phyloP scores from a whole-genome alignment of 495 filamentous ascomycete genomes.

The Neohortaea acidophila region DNA sequence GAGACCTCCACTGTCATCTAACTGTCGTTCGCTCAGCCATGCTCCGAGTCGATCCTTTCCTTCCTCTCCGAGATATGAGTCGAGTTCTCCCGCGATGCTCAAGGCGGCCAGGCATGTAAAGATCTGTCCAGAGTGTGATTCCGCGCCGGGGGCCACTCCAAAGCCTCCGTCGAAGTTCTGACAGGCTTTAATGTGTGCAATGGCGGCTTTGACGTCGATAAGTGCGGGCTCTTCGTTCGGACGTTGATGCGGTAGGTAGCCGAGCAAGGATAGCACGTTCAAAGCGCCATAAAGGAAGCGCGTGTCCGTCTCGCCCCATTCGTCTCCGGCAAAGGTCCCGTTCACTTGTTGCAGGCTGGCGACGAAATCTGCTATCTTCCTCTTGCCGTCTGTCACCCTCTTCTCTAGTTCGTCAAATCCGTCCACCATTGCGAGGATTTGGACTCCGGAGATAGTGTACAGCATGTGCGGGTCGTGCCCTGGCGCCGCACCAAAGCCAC shows the following conservation, averaged over 20 bases:
- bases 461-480: slow-evolving; percentile 92
- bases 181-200: slow-evolving; percentile 61
- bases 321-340: slow-evolving; percentile 80
- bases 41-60: slow-evolving; percentile 64
- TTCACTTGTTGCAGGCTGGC: slow-evolving; percentile 67
- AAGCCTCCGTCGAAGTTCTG: slow-evolving; percentile 89
- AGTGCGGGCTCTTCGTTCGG: slow-evolving; percentile 20
- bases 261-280: slow-evolving; percentile 70
- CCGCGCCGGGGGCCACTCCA: slow-evolving; percentile 72
- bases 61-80: slow-evolving; percentile 40
- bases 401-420: slow-evolving; percentile 69
- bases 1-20: slow-evolving; percentile 62
- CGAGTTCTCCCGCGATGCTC: slow-evolving; percentile 63
- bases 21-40: slow-evolving; percentile 88
- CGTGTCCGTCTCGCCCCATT: slow-evolving; percentile 93
- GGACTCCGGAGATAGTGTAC: slow-evolving; percentile 83
- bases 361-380: slow-evolving; percentile 63
- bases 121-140: slow-evolving; percentile 85
- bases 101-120: slow-evolving; percentile 89
- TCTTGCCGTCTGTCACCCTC: slow-evolving; percentile 47
- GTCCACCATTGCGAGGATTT: slow-evolving; percentile 73
- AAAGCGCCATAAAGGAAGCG: slow-evolving; percentile 82
- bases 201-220: slow-evolving; percentile 64
- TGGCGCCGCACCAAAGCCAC: slow-evolving; percentile 85
- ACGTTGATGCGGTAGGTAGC: slow-evolving; percentile 35